Conservation (phyloP, 306 rosid species). For the Carpinus viminea region DNA sequence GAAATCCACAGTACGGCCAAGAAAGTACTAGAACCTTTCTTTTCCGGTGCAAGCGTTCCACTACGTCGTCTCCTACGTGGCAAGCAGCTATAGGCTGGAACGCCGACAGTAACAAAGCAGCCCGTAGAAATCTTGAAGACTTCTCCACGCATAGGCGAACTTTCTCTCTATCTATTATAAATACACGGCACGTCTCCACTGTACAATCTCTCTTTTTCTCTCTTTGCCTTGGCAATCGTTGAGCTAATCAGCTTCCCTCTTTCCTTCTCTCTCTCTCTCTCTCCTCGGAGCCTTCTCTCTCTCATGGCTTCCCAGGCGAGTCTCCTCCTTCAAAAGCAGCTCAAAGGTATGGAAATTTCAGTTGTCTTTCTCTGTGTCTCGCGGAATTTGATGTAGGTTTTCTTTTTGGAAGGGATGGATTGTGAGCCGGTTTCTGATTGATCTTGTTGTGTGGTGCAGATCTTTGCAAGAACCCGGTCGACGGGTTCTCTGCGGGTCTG, state of each 20-base stretch:
- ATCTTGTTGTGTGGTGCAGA: conserved; percentile 43
- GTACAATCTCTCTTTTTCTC: not conserved
- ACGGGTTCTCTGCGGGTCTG: conserved; percentile 96
- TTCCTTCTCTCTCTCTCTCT: conserved; percentile 4
- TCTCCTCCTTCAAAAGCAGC: conserved; percentile 95
- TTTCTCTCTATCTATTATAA: conserved; percentile 34
- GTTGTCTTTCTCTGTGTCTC: not conserved
- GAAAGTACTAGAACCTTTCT: not conserved
- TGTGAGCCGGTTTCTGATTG: conserved; percentile 24
- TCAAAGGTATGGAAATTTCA: conserved; percentile 56
- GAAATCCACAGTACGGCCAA: not conserved
- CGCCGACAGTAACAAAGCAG: no score
- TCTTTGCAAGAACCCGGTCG: conserved; percentile 95
- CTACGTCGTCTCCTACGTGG: not conserved
- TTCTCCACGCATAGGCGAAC: conserved; percentile 12
- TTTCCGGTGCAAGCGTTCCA: not conserved
- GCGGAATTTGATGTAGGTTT: not conserved
- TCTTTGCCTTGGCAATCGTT: not conserved
- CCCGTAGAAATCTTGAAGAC: not conserved
- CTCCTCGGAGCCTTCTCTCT: conserved; percentile 10
- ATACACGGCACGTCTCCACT: conserved; percentile 35
- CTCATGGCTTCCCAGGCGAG: conserved; percentile 88
- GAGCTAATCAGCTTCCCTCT: not conserved
- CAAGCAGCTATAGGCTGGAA: fast-evolving
- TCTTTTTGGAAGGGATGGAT: conserved; percentile 29